Evolutionary conservation across 805 yeast species (phyloP), one percentile per base, ranked within the genome.

Genomic region (Clavispora carvajalis): DNA sequence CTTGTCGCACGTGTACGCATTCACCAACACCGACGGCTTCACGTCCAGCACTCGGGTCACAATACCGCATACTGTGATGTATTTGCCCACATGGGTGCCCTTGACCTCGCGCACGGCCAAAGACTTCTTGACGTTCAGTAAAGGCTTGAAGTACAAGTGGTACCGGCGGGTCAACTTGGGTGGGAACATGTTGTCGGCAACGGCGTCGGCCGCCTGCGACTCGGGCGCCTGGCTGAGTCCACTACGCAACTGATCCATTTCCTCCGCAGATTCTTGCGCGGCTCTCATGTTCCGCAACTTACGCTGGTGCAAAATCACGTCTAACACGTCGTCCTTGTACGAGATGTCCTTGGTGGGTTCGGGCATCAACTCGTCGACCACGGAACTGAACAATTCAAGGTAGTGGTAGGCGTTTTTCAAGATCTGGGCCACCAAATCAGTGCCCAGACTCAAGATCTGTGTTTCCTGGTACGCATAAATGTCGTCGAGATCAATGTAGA

Each of bases 1-100:
- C 54, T 85, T 85, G 60, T 93, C 99, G 67, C 99, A 93, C 6
- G 98, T 87, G 60, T 91, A 95, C 1, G 99, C 98, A 53, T 84
- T 88, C 39, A 93, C 97, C 45, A 77, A 70, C 7, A 93, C 86
- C 5, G 87, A 73, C 4, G 99, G 99, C 62, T 90, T 91, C 33
- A 93, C 99, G 60, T 93, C 99, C 2, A 95, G 83, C 5, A 90
- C 96, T 50, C 99, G 74, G 7, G 98, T 93, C 37, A 91, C 88
- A 50, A 93, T 90, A 41, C 99, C 99, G 48, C 96, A 73, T 4
- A 90, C 85, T 0, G 96, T 90, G 54, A 93, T 85, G 46, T 86
- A 76, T 53, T 84, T 80, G 36, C 99, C 99, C 38, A 93, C 73
- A 48, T 78, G 80, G 28, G 73, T 67, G 46, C 97, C 97, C 57